A percentile compares a stretch with the other conserved stretches of the same genome.
Evolutionary conservation across 441 rosid species (phyloP).

Genomic region (Populus trichocarpa): DNA sequence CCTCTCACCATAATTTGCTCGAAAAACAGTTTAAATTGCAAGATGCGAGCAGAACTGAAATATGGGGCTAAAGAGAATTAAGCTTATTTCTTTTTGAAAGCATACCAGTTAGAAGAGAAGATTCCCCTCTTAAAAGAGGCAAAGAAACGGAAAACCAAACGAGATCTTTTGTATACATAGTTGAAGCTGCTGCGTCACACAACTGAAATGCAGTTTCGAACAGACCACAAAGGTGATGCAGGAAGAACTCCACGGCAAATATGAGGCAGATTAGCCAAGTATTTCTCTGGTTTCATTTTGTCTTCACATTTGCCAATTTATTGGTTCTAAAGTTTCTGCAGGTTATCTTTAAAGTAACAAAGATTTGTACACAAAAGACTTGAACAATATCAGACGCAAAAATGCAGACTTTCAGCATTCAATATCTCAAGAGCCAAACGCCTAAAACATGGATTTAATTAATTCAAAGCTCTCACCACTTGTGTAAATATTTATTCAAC

Average conservation of each 20-base stretch:
- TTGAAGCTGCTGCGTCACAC: background rate
- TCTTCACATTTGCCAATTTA: background rate
- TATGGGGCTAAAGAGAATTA: background rate
- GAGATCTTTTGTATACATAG: background rate
- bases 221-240: background rate
- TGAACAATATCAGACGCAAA: background rate
- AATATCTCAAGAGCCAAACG: background rate
- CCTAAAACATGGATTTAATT: background rate
- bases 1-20: background rate
- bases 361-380: background rate
- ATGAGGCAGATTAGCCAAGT: background rate
- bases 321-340: background rate
- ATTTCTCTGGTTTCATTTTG: background rate
- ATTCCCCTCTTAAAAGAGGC: background rate
- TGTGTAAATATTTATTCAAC: constrained; percentile 26
- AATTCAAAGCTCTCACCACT: constrained; percentile 9
- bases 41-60: background rate
- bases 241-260: background rate
- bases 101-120: background rate
- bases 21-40: background rate
- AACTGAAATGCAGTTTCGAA: constrained; percentile 3
- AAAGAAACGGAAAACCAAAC: background rate
- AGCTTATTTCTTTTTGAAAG: background rate
- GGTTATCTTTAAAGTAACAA: background rate
- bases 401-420: background rate